These are phyloP conservation scores for Tetrapisispora fleetii DNA, from an alignment of 805 yeast species.

Conservation along the genomic window DNA sequence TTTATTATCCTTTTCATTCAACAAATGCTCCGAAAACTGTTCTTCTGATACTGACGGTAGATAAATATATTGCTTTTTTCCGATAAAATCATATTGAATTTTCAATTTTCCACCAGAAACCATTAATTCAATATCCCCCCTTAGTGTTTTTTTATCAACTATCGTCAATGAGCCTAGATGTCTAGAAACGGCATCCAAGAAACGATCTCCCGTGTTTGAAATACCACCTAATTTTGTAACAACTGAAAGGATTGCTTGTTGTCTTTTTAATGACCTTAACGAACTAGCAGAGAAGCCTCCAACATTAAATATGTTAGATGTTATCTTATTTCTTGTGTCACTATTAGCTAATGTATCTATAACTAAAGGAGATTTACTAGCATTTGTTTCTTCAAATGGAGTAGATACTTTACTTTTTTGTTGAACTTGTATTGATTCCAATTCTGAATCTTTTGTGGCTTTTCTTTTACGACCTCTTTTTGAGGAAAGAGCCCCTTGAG, in stretches of 20 bases:
- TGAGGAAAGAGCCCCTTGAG: constrained; percentile 3
- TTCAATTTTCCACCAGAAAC: constrained; percentile 16
- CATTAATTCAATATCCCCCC: constrained; percentile 33
- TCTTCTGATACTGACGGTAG: constrained; percentile 16
- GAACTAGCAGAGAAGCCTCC: constrained; percentile 34
- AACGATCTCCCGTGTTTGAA: constrained; percentile 32
- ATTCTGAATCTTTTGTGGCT: background rate
- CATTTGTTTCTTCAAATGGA: background rate
- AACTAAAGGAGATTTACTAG: background rate
- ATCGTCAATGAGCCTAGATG: constrained; percentile 31
- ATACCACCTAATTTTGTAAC: constrained; percentile 39
- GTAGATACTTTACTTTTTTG: background rate
- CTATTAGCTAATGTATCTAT: background rate
- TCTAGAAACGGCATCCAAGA: constrained; percentile 35
- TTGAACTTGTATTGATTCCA: background rate
- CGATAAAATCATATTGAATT: constrained; percentile 11
- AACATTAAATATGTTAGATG: constrained; percentile 10
- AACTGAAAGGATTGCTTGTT: constrained; percentile 34
- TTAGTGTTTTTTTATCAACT: constrained; percentile 46
- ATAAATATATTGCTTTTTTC: constrained; percentile 16
- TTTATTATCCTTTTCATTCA: constrained; percentile 19
- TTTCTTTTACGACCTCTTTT: constrained; percentile 13
- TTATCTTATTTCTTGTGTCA: background rate
- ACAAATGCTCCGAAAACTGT: constrained; percentile 12
- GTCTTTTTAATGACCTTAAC: constrained; percentile 37